Evolutionary conservation across 2,329 filamentous ascomycete species (phyloP), one percentile per base, ranked within the genome.

Genomic region (Colletotrichum karsti): DNA sequence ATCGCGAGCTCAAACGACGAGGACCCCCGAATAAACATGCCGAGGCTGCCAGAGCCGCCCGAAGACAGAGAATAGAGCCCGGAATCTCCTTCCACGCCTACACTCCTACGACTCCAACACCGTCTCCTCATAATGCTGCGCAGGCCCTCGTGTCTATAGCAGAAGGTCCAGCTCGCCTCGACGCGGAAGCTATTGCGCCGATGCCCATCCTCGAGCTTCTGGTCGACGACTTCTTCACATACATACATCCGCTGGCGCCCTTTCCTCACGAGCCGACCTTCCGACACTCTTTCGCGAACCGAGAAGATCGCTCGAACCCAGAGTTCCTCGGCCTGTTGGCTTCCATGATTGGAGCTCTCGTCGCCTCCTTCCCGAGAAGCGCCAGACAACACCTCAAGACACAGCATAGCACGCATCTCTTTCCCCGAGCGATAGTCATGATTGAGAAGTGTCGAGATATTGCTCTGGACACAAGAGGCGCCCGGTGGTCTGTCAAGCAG

Each of bases 241-340:
- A 94, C 76, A 91, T 94, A 59, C 91, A 94, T 73, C 92, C 92
- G 1, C 84, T 95, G 8, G 88, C 88, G 65, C 92, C 92, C 0
- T 94, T 95, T 64, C 92, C 92, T 0, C 92, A 95, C 77, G 91
- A 94, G 75, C 91, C 92, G 0, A 92, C 91, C 4, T 94, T 95
- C 76, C 87, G 92, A 22, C 86, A 89, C 69, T 89, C 89, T 1
- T 92, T 93, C 77, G 84, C 85, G 7, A 85, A 86, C 61, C 85
- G 92, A 35, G 88, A 92, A 74, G 92, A 94, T 75, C 84, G 89
- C 58, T 87, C 84, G 7, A 90, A 89, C 71, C 87, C 88, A 9
- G 85, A 88, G 15, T 95, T 94, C 72, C 81, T 94, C 2, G 90
- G 91, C 3, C 79, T 95, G 42, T 77, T 94, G 24, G 89, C 92